Evolutionary conservation across 2,329 filamentous ascomycete species (phyloP), one percentile per base, ranked within the genome.

Genomic region (Sporothrix variecibatus): DNA sequence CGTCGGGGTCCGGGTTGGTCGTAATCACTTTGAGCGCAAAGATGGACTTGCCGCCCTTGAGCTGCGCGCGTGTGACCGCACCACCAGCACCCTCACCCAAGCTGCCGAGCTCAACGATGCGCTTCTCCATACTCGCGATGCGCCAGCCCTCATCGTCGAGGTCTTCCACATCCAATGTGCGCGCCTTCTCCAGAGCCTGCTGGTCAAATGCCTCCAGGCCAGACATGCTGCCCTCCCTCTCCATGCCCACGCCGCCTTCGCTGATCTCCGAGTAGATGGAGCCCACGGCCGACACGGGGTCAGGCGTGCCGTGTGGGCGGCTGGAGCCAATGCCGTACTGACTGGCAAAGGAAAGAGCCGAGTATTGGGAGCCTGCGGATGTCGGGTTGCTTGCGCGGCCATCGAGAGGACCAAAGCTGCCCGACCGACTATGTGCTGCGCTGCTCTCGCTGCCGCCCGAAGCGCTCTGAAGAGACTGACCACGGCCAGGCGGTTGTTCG

Each of bases 1-100:
- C 94, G 81, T 98, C 95, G 15, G 96, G 95, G 79, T 99, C 96
- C 1, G 96, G 96, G 81, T 98, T 97, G 46, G 96, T 98, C 2
- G 96, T 99, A 81, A 99, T 99, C 80, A 99, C 93, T 91, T 99
- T 99, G 72, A 99, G 85, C 8, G 96, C 96, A 85, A 99, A 99
- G 8, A 98, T 89, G 0, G 94, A 98, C 85, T 97, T 97, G 75
- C 94, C 95, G 53, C 93, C 94, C 81, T 94, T 95, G 77, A 99
- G 87, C 82, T 91, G 92, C 82, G 94, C 97, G 80, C 92, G 91
- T 31, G 95, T 99, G 70, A 99, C 96, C 7, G 96, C 96, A 80
- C 96, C 96, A 77, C 96, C 96, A 67, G 96, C 96, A 78, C 96
- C 96, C 82, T 99, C 96, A 74, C 96, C 96, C 58, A 99, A 84